Conservation (phyloP, 108 stramenopile species). For the Nitzschia sp. region DNA sequence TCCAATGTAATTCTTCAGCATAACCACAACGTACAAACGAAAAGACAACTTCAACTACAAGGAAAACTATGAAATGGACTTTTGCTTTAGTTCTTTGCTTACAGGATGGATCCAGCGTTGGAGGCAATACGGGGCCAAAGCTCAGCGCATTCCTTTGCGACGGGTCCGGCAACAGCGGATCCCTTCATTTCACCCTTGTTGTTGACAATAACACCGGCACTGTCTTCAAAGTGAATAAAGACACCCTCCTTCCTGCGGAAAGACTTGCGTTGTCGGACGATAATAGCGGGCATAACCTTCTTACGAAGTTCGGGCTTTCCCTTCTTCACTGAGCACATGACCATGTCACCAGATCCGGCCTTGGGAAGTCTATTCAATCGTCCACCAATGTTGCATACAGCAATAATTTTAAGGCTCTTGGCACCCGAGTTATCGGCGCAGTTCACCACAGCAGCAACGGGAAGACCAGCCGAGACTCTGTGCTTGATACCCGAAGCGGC, state of each 20-base stretch:
- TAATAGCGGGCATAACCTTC: conserved; percentile 98
- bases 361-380: conserved; percentile 98
- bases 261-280: conserved; percentile 99
- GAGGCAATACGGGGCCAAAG: conserved; percentile 99
- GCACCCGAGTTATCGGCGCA: conserved; percentile 99
- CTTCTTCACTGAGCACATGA: conserved; percentile 99
- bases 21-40: too few species aligned
- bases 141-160: conserved; percentile 99
- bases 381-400: conserved; percentile 98
- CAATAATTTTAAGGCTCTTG: conserved; percentile 98
- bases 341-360: conserved; percentile 97
- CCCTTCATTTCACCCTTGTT: conserved; percentile 99
- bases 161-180: conserved; percentile 97
- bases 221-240: conserved; percentile 99
- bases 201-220: conserved; percentile 99
- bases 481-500: conserved; percentile 97
- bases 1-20: too few species aligned
- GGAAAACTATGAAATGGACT: too few species aligned
- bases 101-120: conserved; percentile 97
- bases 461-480: conserved; percentile 98
- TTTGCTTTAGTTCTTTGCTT: too few species aligned
- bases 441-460: conserved; percentile 98
- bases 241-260: conserved; percentile 99
- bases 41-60: too few species aligned
- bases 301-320: conserved; percentile 99